Base-by-base conservation (phyloP, 768 basidiomycete species). In the Trametes cubensis region DNA sequence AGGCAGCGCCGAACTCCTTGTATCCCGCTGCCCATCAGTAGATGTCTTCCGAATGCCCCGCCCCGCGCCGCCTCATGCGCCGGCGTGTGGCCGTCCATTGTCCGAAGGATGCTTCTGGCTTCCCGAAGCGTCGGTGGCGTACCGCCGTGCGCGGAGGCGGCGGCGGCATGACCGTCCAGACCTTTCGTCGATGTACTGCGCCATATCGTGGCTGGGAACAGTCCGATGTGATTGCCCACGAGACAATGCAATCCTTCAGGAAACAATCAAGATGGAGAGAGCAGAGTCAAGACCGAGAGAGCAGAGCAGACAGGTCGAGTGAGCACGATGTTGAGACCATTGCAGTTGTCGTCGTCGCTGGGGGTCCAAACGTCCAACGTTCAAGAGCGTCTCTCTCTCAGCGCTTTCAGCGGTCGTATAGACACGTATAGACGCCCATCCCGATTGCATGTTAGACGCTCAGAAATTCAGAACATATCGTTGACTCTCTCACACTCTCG, bases 101-200 rank as follows among this genome's bases (percentile, higher is more conserved):
- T 51, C 34, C 20, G 6, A 26, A 44, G 18, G 14, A 13, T 8
- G 34, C 30, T 62, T 56, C 61, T 56, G 48, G 38, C 17, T 53
- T 30, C 41, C 30, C 40, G 60, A 61, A 61, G 60, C 38, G 45
- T 54, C 18, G 60, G 23, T 14, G 38, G 52, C 30, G 52, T 45
- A 40, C 58, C 58, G 58, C 50, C 48, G 49, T 3, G 20, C n/a
- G n/a, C 38, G 51, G 39, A 40, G 18, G 26, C 8, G 44, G 41
- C 44, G 55, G 5, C n/a, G 20, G 17, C 34, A 18, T 17, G 34
- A 39, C 34, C 20, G 7, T 51, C 13, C 50, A 39, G 50, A 6
- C 34, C 51, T 20, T 28, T 21, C 38, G 51, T 39, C 18, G 51
- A 15, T 23, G 11, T 4, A 30, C 51, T 21, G 10, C 38, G 39